Conservation (phyloP, 129 eudicot species). For the Pulicaria dysenterica region DNA sequence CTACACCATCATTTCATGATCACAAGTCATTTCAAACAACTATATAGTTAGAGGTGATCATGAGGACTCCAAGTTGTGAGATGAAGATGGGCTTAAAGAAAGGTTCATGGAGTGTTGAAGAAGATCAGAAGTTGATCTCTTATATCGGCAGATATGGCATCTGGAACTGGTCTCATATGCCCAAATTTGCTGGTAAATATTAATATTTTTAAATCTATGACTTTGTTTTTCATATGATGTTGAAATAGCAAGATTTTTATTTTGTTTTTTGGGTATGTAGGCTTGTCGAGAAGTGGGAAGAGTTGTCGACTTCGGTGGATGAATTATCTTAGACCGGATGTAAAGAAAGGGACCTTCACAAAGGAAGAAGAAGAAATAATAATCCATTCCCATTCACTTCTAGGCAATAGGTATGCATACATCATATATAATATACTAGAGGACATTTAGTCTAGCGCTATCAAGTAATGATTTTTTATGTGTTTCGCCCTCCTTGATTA, state of each 20-base stretch:
- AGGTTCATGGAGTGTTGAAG: conserved; percentile 36
- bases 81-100: conserved; percentile 24
- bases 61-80: conserved; percentile 20
- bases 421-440: no score
- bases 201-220: not conserved
- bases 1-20: conserved; percentile 7
- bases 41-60: not conserved
- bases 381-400: conserved; percentile 22
- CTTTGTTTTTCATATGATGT: not conserved
- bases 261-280: conserved; percentile 1
- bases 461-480: not conserved
- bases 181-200: conserved; percentile 42
- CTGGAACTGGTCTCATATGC: conserved; percentile 46
- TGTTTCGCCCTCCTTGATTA: not conserved
- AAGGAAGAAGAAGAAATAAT: conserved; percentile 42
- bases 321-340: conserved; percentile 22
- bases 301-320: conserved; percentile 55
- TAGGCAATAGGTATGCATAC: conserved; percentile 41
- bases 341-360: conserved; percentile 41
- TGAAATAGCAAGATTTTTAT: not conserved
- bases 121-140: conserved; percentile 42
- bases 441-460: no score
- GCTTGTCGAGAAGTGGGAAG: conserved; percentile 48
- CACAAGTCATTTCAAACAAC: not conserved
- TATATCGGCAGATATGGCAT: conserved; percentile 41